These are phyloP conservation scores for Chrysosporium queenslandicum DNA, from an alignment of 2,329 filamentous ascomycete species.

Conservation along the genomic window DNA sequence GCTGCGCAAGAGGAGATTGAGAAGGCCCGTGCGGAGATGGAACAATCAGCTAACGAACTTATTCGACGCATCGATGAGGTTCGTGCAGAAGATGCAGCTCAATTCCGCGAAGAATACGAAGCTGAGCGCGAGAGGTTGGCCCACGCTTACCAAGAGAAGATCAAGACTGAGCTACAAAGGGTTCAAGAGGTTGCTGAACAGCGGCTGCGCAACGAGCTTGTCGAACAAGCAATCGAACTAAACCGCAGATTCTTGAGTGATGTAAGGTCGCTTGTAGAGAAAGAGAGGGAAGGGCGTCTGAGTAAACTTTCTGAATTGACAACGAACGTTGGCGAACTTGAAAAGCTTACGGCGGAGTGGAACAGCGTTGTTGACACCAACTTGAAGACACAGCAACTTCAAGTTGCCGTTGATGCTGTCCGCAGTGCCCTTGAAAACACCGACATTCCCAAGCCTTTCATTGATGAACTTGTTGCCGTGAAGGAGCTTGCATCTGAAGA, in stretches of 20 bases:
- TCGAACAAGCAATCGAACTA: slow-evolving; percentile 81
- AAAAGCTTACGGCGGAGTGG: slow-evolving; percentile 80
- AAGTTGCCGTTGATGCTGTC: slow-evolving; percentile 90
- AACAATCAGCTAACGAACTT: slow-evolving; percentile 77
- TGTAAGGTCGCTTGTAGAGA: slow-evolving; percentile 71
- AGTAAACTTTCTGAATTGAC: slow-evolving; percentile 76
- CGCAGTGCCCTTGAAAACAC: slow-evolving; percentile 69
- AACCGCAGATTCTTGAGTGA: slow-evolving; percentile 75
- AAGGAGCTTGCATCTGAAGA: slow-evolving; percentile 84
- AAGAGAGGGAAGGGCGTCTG: slow-evolving; percentile 76
- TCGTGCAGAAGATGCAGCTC: slow-evolving; percentile 67
- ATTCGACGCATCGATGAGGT: slow-evolving; percentile 75
- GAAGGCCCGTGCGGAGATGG: slow-evolving; percentile 64
- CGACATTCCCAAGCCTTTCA: slow-evolving; percentile 68
- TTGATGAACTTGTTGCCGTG: slow-evolving; percentile 83
- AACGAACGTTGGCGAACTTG: slow-evolving; percentile 67
- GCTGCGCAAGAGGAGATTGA: slow-evolving; percentile 66
- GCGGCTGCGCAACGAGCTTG: slow-evolving; percentile 69
- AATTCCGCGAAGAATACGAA: slow-evolving; percentile 83
- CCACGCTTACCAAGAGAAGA: slow-evolving; percentile 66
- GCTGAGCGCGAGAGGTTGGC: slow-evolving; percentile 72
- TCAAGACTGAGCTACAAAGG: slow-evolving; percentile 67
- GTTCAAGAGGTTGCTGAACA: slow-evolving; percentile 73
- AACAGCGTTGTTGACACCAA: slow-evolving; percentile 83
- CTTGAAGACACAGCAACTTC: slow-evolving; percentile 87